A percentile compares a stretch with the other conserved stretches of the same genome.
These are phyloP conservation scores for Metrosideros polymorpha DNA, from an alignment of 441 rosid genomes.

Conservation along the genomic window DNA sequence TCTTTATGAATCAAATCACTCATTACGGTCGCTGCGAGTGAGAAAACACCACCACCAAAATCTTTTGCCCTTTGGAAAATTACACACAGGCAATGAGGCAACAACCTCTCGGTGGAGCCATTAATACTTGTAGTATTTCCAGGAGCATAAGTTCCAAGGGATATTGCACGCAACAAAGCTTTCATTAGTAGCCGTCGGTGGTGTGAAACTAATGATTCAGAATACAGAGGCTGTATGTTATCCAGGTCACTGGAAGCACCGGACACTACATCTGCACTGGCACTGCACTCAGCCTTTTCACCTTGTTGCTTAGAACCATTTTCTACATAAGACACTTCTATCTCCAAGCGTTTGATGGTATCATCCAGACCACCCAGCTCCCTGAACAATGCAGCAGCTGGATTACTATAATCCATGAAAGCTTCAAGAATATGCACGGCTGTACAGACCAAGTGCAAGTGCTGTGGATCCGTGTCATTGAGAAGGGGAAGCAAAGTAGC, in stretches of 20 bases:
- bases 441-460: constrained; percentile 84
- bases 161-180: constrained; percentile 85
- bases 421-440: constrained; percentile 89
- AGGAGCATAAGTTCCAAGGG: constrained; percentile 96
- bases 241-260: constrained; percentile 46
- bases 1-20: constrained; percentile 98
- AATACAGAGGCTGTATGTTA: constrained; percentile 55
- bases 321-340: constrained; percentile 72
- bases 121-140: constrained; percentile 75
- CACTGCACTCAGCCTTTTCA: constrained; percentile 43
- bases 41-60: constrained; percentile 96
- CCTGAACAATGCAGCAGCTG: constrained; percentile 90
- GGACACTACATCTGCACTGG: constrained; percentile 23
- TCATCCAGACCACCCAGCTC: constrained; percentile 98
- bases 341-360: constrained; percentile 73
- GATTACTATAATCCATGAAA: constrained; percentile 95
- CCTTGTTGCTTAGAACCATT: constrained; percentile 40
- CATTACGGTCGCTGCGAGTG: constrained; percentile 95
- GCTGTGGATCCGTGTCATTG: constrained; percentile 89
- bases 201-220: constrained; percentile 83
- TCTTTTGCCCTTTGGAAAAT: constrained; percentile 87
- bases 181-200: constrained; percentile 73
- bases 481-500: constrained; percentile 93
- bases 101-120: constrained; percentile 85
- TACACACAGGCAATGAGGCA: constrained; percentile 81